Percentiles rank a stretch among this genome's conserved stretches.
Evolutionary conservation across 2,329 filamentous ascomycete species (phyloP).

Genomic region (Aspergillus melleus): DNA sequence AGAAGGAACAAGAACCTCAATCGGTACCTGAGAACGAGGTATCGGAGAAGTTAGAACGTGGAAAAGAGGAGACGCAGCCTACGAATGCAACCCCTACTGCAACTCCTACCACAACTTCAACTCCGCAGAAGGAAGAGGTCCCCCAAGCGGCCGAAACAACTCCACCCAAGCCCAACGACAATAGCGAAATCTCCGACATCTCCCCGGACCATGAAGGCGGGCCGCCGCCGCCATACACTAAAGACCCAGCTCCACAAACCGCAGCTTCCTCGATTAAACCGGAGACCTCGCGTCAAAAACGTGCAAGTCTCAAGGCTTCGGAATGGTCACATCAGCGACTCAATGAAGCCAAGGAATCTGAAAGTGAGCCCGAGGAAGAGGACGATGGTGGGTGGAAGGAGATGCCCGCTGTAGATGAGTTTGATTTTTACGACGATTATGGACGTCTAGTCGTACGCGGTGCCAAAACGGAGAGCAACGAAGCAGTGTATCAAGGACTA

Average conservation of each 20-base stretch:
- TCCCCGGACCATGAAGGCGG: constrained; percentile 6
- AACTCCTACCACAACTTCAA: constrained; percentile 1
- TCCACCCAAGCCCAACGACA: constrained; percentile 4
- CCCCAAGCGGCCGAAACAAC: not conserved
- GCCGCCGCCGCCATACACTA: constrained; percentile 17
- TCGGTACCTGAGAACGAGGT: not conserved
- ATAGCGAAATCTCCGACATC: not conserved
- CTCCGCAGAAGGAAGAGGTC: constrained; percentile 2
- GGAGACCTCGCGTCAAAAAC: constrained; percentile 21
- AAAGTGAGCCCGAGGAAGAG: constrained; percentile 50
- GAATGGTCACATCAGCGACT: constrained; percentile 91
- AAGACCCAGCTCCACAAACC: constrained; percentile 11
- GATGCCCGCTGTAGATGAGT: constrained; percentile 90
- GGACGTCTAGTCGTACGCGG: constrained; percentile 83
- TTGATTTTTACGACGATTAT: constrained; percentile 95
- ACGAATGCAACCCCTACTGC: not conserved
- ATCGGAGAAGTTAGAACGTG: constrained; percentile 5
- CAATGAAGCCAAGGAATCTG: constrained; percentile 48
- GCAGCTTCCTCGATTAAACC: constrained; percentile 10
- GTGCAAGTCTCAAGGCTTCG: constrained; percentile 52
- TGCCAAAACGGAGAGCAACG: constrained; percentile 67
- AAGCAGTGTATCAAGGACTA: constrained; percentile 71
- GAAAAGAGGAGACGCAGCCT: not conserved
- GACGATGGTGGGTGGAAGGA: constrained; percentile 74
- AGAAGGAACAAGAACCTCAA: not conserved